phyloP scores from a whole-genome alignment of 73 alveolate genomes.

The Paramecium tetraurelia region DNA sequence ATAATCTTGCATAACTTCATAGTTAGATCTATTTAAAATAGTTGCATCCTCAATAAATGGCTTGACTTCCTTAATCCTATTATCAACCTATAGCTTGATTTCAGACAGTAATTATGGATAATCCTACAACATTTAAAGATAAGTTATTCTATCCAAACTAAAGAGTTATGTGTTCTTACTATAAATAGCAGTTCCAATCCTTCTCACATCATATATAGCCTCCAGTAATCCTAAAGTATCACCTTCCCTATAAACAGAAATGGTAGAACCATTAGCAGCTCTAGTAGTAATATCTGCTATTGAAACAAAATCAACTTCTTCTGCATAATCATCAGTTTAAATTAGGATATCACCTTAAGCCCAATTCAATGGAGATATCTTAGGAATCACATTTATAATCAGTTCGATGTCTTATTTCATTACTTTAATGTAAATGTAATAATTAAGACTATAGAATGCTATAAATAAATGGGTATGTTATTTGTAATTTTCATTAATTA shows the following conservation, averaged over 20 bases:
- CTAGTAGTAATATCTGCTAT: conserved; percentile 34
- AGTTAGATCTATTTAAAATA: background rate
- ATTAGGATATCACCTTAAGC: conserved; percentile 30
- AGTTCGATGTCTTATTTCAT: conserved; percentile 36
- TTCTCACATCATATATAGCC: conserved; percentile 14
- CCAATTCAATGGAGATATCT: conserved; percentile 50
- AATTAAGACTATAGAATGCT: too few relatives aligned
- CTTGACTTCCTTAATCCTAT: conserved; percentile 31
- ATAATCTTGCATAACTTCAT: conserved; percentile 41
- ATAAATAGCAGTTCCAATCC: conserved; percentile 34
- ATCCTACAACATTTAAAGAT: background rate
- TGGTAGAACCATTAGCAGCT: conserved; percentile 45
- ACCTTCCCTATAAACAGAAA: conserved; percentile 27
- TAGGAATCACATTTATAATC: conserved; percentile 36
- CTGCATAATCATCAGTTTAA: conserved; percentile 54
- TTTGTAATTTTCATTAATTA: too few relatives aligned
- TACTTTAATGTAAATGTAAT: too few relatives aligned
- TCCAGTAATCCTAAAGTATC: conserved; percentile 38
- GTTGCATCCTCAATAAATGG: conserved; percentile 34
- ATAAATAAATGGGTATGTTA: too few relatives aligned
- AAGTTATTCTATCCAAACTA: conserved; percentile 44
- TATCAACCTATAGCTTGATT: conserved; percentile 1
- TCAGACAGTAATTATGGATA: conserved; percentile 30
- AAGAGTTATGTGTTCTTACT: conserved; percentile 29
- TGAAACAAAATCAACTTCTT: conserved; percentile 41